Evolutionary conservation across 2,329 filamentous ascomycete genomes (phyloP).

Genomic region (Calycina marina): DNA sequence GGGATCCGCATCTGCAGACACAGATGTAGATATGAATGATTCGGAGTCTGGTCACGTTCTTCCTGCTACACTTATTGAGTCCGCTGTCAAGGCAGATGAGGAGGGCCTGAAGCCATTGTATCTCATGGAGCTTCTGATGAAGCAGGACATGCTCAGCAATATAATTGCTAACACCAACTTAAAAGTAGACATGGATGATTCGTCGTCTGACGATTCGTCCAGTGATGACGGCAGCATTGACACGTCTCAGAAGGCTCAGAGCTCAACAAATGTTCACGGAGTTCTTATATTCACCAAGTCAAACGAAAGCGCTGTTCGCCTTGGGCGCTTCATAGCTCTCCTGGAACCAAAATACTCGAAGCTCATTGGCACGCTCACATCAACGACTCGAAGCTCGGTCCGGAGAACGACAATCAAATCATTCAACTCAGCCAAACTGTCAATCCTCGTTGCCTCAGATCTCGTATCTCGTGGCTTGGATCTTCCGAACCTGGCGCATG

Average conservation of each 20-base stretch:
- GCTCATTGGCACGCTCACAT: conserved; percentile 57
- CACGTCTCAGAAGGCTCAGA: conserved; percentile 6
- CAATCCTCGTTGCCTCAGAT: conserved; percentile 78
- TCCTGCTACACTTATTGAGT: conserved; percentile 48
- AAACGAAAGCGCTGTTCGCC: conserved; percentile 73
- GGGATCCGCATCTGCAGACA: conserved; percentile 21
- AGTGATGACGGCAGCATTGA: conserved; percentile 1
- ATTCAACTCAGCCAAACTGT: conserved; percentile 48
- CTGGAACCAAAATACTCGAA: conserved; percentile 43
- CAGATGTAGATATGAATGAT: conserved; percentile 18
- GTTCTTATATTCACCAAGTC: conserved; percentile 82
- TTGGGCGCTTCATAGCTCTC: conserved; percentile 63
- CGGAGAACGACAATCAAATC: conserved; percentile 52
- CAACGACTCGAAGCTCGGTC: conserved; percentile 58
- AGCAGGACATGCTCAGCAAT: conserved; percentile 31
- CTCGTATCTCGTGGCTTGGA: conserved; percentile 88
- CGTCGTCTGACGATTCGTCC: conserved; percentile 3
- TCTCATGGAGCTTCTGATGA: conserved; percentile 60
- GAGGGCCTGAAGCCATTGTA: conserved; percentile 71
- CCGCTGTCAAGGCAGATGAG: conserved; percentile 42
- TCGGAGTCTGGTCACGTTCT: conserved; percentile 38
- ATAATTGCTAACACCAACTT: conserved; percentile 10
- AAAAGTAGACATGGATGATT: conserved; percentile 6
- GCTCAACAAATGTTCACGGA: conserved; percentile 13
- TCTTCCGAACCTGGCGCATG: conserved; percentile 61